phyloP scores from a whole-genome alignment of 177 flowering plant species.

The Vitis hybrid region DNA sequence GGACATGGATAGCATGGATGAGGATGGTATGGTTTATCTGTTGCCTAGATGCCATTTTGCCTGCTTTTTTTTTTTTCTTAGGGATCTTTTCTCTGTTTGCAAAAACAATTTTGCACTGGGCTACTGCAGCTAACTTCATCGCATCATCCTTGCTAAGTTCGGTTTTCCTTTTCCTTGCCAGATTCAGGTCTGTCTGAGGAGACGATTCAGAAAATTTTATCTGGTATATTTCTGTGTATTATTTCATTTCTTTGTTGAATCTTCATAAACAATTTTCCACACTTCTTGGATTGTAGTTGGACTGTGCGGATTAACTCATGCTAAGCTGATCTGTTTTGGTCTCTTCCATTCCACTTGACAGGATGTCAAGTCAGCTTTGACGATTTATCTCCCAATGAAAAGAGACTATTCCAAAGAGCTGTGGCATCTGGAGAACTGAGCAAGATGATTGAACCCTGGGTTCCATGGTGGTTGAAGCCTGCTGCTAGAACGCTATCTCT shows the following conservation, averaged over 20 bases:
- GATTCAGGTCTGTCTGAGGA: slow-evolving; percentile 77
- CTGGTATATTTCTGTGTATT: slow-evolving; percentile 45
- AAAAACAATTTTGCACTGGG: neutral
- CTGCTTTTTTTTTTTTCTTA: neutral
- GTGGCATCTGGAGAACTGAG: slow-evolving; percentile 90
- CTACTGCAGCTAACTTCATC: neutral
- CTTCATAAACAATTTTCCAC: neutral
- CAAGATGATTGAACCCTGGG: slow-evolving; percentile 93
- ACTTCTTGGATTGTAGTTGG: slow-evolving; percentile 1
- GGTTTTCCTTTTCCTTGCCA: slow-evolving; percentile 21
- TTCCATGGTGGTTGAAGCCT: slow-evolving; percentile 93
- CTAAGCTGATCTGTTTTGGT: neutral
- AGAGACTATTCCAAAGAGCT: slow-evolving; percentile 71
- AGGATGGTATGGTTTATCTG: slow-evolving; percentile 49
- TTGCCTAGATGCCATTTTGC: neutral
- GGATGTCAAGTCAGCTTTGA: slow-evolving; percentile 61
- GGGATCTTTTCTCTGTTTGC: neutral
- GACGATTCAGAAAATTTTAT: slow-evolving; percentile 65
- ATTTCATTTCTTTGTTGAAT: neutral
- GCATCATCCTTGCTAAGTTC: neutral
- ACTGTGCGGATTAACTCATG: neutral
- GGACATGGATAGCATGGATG: slow-evolving; percentile 52
- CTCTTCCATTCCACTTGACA: slow-evolving; percentile 20
- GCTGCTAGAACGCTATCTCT: slow-evolving; percentile 64
- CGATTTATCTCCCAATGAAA: slow-evolving; percentile 70